Percentiles rank a stretch among this genome's conserved stretches.
These are phyloP conservation scores for Micromonas pusilla DNA, from an alignment of 139 green algal genomes.

Conservation along the genomic window DNA sequence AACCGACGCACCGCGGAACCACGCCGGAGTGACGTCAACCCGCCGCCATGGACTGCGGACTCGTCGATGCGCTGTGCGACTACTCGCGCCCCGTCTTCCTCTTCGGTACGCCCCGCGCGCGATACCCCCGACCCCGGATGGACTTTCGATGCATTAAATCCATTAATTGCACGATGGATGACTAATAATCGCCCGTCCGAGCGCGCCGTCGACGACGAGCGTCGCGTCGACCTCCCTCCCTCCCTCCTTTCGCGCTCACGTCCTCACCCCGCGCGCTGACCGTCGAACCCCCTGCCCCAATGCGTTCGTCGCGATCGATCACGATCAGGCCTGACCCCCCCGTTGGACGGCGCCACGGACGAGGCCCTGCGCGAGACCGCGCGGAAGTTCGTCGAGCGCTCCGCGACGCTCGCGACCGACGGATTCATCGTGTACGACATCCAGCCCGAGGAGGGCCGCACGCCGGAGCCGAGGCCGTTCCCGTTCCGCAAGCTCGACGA, in stretches of 20 bases:
- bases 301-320: not conserved
- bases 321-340: not conserved
- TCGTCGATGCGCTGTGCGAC: constrained; percentile 19
- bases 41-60: not conserved
- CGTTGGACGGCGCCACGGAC: not conserved
- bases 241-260: not conserved
- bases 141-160: not conserved
- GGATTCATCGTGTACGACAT: constrained; percentile 38
- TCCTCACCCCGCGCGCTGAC: not conserved
- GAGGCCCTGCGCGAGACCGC: not conserved
- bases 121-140: not conserved
- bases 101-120: constrained; percentile 19
- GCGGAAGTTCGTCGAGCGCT: constrained; percentile 14
- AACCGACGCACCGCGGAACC: not conserved
- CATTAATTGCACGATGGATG: not conserved
- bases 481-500: constrained; percentile 28
- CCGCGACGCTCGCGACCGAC: constrained; percentile 10
- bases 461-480: constrained; percentile 20
- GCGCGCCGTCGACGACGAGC: not conserved
- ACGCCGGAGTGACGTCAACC: too few species aligned
- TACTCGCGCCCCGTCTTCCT: constrained; percentile 21
- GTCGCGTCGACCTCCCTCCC: too few species aligned
- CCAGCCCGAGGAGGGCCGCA: constrained; percentile 26
- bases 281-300: not conserved
- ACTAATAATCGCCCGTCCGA: not conserved